Percentiles rank a stretch among this genome's conserved stretches.
These are phyloP conservation scores for Xylariaceae sp. DNA, from an alignment of 2,329 filamentous ascomycete genomes.

Conservation along the genomic window DNA sequence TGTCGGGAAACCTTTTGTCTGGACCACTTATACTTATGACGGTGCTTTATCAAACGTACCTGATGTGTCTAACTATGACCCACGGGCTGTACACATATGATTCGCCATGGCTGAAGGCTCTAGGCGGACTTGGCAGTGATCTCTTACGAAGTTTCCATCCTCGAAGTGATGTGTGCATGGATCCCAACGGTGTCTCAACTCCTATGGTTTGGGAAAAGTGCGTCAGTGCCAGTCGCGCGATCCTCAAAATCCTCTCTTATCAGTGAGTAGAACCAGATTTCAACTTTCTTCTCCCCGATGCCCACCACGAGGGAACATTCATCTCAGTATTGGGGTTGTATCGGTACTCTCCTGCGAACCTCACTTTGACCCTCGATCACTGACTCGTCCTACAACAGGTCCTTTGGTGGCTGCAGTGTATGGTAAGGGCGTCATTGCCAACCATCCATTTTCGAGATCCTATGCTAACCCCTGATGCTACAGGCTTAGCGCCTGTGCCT, in stretches of 20 bases:
- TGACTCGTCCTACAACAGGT: conserved; percentile 5
- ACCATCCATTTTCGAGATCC: not conserved
- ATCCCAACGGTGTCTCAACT: conserved; percentile 20
- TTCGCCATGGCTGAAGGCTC: conserved; percentile 46
- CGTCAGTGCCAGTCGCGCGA: conserved; percentile 32
- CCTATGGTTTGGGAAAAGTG: conserved; percentile 34
- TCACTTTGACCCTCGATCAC: not conserved
- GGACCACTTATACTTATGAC: conserved; percentile 45
- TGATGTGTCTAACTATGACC: conserved; percentile 46
- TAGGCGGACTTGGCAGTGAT: conserved; percentile 40
- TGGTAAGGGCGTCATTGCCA: conserved; percentile 27
- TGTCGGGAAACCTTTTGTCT: conserved; percentile 39
- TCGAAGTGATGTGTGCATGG: conserved; percentile 25
- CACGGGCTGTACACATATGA: conserved; percentile 50
- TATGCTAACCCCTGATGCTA: not conserved
- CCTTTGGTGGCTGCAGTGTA: conserved; percentile 26
- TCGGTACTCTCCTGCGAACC: not conserved
- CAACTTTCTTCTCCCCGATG: not conserved
- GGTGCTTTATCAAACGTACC: conserved; percentile 47
- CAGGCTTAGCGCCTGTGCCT: conserved; percentile 36
- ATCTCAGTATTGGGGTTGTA: too few relatives aligned
- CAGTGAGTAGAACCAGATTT: conserved; percentile 1
- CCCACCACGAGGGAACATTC: not conserved
- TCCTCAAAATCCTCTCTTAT: conserved; percentile 31
- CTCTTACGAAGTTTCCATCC: conserved; percentile 37